Evolutionary conservation across 78 protist genomes (phyloP).

Genomic region (Dictyostelium firmibasis): DNA sequence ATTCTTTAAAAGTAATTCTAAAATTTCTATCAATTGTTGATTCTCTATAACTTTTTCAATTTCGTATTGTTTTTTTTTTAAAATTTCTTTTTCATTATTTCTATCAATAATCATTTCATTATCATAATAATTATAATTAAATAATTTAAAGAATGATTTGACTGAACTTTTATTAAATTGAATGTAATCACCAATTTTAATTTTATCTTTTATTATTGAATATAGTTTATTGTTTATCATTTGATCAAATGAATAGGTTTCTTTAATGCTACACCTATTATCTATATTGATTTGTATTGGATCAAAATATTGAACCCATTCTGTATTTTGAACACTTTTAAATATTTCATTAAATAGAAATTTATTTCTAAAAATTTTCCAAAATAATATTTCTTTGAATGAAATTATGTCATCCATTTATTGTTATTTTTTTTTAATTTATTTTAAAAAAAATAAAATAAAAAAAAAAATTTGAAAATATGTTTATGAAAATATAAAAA

Average conservation of each 20-base stretch:
- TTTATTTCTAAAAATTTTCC: not conserved
- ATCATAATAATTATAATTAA: too few relatives aligned
- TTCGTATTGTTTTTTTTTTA: not conserved
- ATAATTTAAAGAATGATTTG: too few relatives aligned
- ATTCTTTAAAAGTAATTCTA: not conserved
- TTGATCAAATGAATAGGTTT: not conserved
- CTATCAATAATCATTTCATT: not conserved
- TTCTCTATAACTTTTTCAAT: not conserved
- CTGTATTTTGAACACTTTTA: not conserved
- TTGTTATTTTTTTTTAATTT: too few relatives aligned
- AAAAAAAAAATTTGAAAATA: too few relatives aligned
- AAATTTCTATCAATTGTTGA: not conserved
- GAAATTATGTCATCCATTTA: too few relatives aligned
- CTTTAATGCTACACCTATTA: not conserved
- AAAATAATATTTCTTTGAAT: too few relatives aligned
- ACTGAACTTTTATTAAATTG: not conserved
- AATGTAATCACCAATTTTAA: not conserved
- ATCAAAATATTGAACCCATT: not conserved
- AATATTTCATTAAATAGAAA: not conserved
- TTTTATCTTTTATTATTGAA: not conserved
- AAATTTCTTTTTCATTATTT: not conserved
- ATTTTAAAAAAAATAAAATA: too few relatives aligned
- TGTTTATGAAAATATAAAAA: too few relatives aligned
- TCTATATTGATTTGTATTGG: not conserved
- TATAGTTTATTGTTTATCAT: not conserved